Evolutionary conservation across 768 basidiomycete genomes (phyloP).

Genomic region (Suillus plorans): DNA sequence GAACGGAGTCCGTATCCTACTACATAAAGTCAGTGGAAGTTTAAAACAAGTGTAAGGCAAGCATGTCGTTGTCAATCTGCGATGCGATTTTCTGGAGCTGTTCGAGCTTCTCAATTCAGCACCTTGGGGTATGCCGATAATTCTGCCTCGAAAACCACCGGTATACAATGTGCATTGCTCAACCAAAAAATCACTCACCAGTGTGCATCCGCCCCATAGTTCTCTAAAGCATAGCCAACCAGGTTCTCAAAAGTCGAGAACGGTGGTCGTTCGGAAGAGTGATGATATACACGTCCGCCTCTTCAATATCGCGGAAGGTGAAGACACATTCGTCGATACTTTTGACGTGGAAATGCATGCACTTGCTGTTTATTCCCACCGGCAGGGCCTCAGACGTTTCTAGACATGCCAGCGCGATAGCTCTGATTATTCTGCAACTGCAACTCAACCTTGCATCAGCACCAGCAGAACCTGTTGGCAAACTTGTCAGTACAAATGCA

Average conservation of each 20-base stretch:
- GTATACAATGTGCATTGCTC: conserved; percentile 59
- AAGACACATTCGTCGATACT: conserved; percentile 83
- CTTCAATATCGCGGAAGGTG: conserved; percentile 77
- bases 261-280: conserved; percentile 67
- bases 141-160: conserved; percentile 70
- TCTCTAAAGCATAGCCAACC: conserved; percentile 69
- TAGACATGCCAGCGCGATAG: not conserved
- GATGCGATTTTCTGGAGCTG: conserved; percentile 52
- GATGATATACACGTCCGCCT: conserved; percentile 85
- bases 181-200: conserved; percentile 76
- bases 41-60: conserved; percentile 47
- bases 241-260: conserved; percentile 71
- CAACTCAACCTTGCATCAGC: not conserved
- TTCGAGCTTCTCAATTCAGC: conserved; percentile 57
- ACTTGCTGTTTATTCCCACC: conserved; percentile 45
- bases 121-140: conserved; percentile 63
- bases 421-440: not conserved
- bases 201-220: conserved; percentile 77
- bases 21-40: not conserved
- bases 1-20: not conserved
- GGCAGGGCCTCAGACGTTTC: conserved; percentile 24
- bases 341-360: conserved; percentile 52
- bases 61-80: conserved; percentile 60
- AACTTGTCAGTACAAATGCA: not conserved
- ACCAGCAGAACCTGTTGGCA: not conserved